Conservation (phyloP, 306 rosid genomes). For the Begonia masoniana region DNA sequence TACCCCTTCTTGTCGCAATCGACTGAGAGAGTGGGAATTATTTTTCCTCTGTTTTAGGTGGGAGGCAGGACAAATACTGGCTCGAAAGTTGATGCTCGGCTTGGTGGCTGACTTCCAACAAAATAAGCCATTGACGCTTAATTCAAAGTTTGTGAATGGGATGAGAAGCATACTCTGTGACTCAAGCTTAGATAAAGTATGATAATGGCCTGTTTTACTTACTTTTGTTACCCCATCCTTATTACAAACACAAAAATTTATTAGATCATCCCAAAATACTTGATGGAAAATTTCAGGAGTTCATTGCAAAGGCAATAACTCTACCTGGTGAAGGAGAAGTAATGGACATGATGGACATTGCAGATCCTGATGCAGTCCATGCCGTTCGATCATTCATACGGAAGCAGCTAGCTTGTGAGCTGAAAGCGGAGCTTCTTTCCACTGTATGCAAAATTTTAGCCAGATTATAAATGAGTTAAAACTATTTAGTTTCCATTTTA, state of each 20-base stretch:
- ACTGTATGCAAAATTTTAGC: slow-evolving; percentile 30
- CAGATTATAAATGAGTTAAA: not conserved
- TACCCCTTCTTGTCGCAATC: slow-evolving; percentile 4
- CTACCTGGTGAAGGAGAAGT: slow-evolving; percentile 98
- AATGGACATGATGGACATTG: slow-evolving; percentile 95
- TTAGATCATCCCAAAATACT: not conserved
- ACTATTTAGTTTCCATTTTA: slow-evolving; percentile 6
- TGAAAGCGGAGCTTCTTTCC: slow-evolving; percentile 54
- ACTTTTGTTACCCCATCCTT: slow-evolving; percentile 2
- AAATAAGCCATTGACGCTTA: slow-evolving; percentile 64
- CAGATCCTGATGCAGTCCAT: slow-evolving; percentile 98
- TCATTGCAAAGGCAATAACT: slow-evolving; percentile 84
- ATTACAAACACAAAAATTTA: not conserved
- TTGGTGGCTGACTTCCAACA: slow-evolving; percentile 77
- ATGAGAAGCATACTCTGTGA: slow-evolving; percentile 50
- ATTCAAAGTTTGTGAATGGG: slow-evolving; percentile 63
- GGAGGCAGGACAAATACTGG: slow-evolving; percentile 97
- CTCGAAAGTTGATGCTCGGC: slow-evolving; percentile 76
- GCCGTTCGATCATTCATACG: slow-evolving; percentile 72
- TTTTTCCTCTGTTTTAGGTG: slow-evolving; percentile 41
- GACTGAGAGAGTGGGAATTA: slow-evolving; percentile 4
- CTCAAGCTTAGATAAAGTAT: slow-evolving; percentile 81
- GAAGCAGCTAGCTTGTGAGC: slow-evolving; percentile 78
- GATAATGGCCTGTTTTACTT: slow-evolving; percentile 2
- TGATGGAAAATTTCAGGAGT: slow-evolving; percentile 37